Base-by-base conservation (phyloP, 225 moss, liverwort and hornwort species). In the Neckera pumila region DNA sequence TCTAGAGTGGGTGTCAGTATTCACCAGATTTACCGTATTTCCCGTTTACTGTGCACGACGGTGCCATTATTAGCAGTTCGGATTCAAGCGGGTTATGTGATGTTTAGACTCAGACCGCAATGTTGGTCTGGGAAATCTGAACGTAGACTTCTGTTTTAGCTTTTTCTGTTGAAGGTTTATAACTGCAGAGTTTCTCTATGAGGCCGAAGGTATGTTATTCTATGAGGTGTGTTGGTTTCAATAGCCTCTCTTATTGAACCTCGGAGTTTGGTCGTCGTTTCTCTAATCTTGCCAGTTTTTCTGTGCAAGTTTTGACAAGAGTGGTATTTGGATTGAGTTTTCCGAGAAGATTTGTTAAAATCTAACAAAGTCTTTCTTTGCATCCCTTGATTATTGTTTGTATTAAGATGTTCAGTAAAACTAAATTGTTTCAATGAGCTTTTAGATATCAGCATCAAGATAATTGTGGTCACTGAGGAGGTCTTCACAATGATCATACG, bases 1-100 rank as follows among this genome's bases (percentile, higher is more conserved):
- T 87, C 81, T 77, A 84, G 88, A 86, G 84, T 93, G 93, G 89
- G 84, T 91, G 89, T 74, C 69, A 25, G 47, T 79, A 59, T 89
- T 93, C 88, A 90, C 89, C 87, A 59, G 88, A 91, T 86, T 83
- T 83, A 36, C 83, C 45, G 54, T 83, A 80, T 69, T 60, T 79
- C 71, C 45, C 40, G 73, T 84, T 89, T 90, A 72, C 31, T 75
- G 83, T 66, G 87, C 90, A 78, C 84, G 72, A 69, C 69, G 86
- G 65, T 89, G 85, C 75, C 66, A 54, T 30, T 47, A 75, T 66
- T 28, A 78, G 64, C 47, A 54, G 69, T 53, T 82, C 81, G 56
- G 33, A 88, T 57, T 72, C 27, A 65, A 86, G 58, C 27, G 83
- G 58, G 81, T 53, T 70, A 60, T 75, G 86, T 81, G 74, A 51